Conservation (phyloP, 495 filamentous ascomycete species). For the Penicillium simplicissimum region DNA sequence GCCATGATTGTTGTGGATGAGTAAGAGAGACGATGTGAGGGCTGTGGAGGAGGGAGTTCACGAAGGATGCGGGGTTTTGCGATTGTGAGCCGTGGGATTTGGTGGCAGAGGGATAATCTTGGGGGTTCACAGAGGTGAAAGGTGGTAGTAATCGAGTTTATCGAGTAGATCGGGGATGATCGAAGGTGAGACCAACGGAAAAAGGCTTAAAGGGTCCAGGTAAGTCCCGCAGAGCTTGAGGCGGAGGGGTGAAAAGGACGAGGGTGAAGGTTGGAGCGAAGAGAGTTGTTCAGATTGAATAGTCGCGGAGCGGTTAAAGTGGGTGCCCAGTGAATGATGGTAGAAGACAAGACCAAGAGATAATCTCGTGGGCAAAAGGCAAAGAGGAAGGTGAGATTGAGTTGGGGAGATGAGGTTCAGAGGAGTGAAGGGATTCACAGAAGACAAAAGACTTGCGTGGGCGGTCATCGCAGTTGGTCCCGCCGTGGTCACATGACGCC, state of each 20-base stretch:
- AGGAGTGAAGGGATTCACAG: conserved; percentile 15
- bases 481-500: conserved; percentile 6
- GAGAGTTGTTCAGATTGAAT: conserved; percentile 13
- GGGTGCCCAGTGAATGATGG: conserved; percentile 9
- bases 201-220: not conserved
- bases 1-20: conserved; percentile 48
- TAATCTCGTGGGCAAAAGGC: conserved; percentile 10
- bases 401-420: conserved; percentile 5
- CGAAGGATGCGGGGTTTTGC: conserved; percentile 1
- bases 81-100: not conserved
- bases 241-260: not conserved
- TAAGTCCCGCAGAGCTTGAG: not conserved
- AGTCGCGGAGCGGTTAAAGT: conserved; percentile 8
- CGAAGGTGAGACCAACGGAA: not conserved
- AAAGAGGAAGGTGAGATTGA: conserved; percentile 4
- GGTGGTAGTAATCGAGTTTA: too few species aligned
- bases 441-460: conserved; percentile 14
- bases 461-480: conserved; percentile 1
- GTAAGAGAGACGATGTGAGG: not conserved
- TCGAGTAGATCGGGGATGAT: not conserved
- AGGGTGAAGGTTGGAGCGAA: not conserved
- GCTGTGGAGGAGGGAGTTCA: not conserved
- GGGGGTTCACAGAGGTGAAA: not conserved
- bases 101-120: not conserved
- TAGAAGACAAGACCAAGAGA: not conserved